Conservation (phyloP, 495 filamentous ascomycete species). For the Penicillium roqueforti region DNA sequence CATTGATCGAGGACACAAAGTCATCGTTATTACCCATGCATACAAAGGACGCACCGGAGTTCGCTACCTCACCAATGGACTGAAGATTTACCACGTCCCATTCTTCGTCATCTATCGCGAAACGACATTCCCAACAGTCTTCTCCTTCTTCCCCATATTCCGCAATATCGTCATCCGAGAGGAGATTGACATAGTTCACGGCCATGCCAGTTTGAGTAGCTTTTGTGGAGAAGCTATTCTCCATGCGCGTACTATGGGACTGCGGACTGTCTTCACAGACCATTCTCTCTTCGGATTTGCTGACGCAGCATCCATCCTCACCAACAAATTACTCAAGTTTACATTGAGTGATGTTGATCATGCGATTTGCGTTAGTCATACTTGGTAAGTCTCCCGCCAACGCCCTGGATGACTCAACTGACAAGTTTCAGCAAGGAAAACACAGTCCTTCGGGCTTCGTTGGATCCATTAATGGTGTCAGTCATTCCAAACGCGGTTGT, state of each 20-base stretch:
- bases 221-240: slow-evolving; percentile 93
- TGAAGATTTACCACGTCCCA: slow-evolving; percentile 97
- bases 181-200: slow-evolving; percentile 93
- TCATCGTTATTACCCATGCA: slow-evolving; percentile 96
- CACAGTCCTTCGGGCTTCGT: slow-evolving; percentile 87
- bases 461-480: slow-evolving; percentile 94
- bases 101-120: slow-evolving; percentile 94
- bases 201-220: slow-evolving; percentile 86
- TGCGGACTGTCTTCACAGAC: slow-evolving; percentile 94
- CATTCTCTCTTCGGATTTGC: slow-evolving; percentile 98
- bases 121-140: slow-evolving; percentile 93
- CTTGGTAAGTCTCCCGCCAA: slow-evolving; percentile 57
- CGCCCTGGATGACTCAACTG: neutral
- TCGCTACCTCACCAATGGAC: slow-evolving; percentile 95
- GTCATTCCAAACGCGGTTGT: slow-evolving; percentile 98
- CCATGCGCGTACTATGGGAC: slow-evolving; percentile 92
- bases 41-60: slow-evolving; percentile 87
- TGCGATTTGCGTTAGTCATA: slow-evolving; percentile 97
- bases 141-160: slow-evolving; percentile 96
- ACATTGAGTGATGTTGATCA: slow-evolving; percentile 95
- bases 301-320: slow-evolving; percentile 90
- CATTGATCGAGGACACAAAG: slow-evolving; percentile 95
- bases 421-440: slow-evolving; percentile 77
- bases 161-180: slow-evolving; percentile 93
- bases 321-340: slow-evolving; percentile 96